These are phyloP conservation scores for Davidsoniella virescens DNA, from an alignment of 2,329 filamentous ascomycete species.

Conservation along the genomic window DNA sequence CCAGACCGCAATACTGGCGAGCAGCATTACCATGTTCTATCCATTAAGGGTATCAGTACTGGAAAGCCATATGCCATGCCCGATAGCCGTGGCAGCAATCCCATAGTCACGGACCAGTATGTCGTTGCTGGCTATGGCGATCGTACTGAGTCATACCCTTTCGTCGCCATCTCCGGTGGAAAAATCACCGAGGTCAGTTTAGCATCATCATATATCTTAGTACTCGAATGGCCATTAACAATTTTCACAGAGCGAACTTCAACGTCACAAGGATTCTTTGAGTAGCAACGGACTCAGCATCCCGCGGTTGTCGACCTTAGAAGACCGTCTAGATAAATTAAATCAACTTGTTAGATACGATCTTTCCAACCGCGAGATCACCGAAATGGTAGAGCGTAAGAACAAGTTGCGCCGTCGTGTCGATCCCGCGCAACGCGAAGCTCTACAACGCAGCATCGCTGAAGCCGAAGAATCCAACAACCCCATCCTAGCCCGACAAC, in stretches of 20 bases:
- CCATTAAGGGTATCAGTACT: conserved; percentile 49
- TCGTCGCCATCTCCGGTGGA: conserved; percentile 77
- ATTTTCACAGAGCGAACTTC: conserved; percentile 50
- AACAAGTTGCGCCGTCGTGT: conserved; percentile 50
- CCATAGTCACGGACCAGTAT: conserved; percentile 75
- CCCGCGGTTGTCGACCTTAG: conserved; percentile 54
- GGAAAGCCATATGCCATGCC: conserved; percentile 75
- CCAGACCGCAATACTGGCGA: conserved; percentile 54
- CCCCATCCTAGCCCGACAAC: conserved; percentile 34
- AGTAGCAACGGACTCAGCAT: conserved; percentile 22
- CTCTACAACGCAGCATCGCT: conserved; percentile 47
- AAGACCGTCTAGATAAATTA: conserved; percentile 64
- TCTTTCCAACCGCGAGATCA: conserved; percentile 73
- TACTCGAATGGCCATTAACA: conserved; percentile 16
- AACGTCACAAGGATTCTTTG: conserved; percentile 50
- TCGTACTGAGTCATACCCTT: conserved; percentile 69
- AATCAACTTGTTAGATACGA: conserved; percentile 60
- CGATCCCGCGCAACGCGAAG: conserved; percentile 50
- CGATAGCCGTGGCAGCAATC: conserved; percentile 46
- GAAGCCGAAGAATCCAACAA: conserved; percentile 50
- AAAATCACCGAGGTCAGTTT: conserved; percentile 59
- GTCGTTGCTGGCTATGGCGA: conserved; percentile 69
- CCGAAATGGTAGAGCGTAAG: conserved; percentile 58
- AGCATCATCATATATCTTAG: not conserved
- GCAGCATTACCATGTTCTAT: conserved; percentile 63